phyloP scores from a whole-genome alignment of 116 monocot species.

The Dioscorea cayenensis region DNA sequence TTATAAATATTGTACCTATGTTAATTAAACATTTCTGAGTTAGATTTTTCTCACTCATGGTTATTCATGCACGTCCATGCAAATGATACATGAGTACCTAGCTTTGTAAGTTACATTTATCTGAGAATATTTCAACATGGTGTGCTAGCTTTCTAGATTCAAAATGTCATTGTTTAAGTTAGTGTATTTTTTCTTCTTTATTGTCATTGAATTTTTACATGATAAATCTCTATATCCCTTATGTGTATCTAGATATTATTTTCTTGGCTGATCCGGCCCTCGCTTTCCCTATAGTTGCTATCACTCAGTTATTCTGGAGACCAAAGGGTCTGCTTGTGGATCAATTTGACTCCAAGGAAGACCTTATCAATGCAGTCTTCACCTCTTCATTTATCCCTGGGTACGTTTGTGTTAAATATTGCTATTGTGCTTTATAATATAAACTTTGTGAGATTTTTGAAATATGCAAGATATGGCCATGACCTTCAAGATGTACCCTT shows the following conservation, averaged over 20 bases:
- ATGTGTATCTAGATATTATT: not conserved
- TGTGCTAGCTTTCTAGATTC: too few species aligned
- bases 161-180: too few species aligned
- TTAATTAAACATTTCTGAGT: too few species aligned
- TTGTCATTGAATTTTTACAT: too few species aligned
- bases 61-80: too few species aligned
- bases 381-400: slow-evolving; percentile 99
- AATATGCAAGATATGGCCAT: not conserved
- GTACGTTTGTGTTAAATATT: slow-evolving; percentile 16
- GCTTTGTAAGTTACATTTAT: too few species aligned
- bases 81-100: too few species aligned
- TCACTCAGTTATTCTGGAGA: slow-evolving; percentile 82
- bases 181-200: too few species aligned
- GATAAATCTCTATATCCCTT: too few species aligned
- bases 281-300: slow-evolving; percentile 47
- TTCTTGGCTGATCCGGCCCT: not conserved
- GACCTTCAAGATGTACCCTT: not conserved
- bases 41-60: too few species aligned
- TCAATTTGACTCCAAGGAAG: slow-evolving; percentile 92
- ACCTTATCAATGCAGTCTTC: slow-evolving; percentile 80
- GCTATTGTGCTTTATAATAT: not conserved
- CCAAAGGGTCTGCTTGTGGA: slow-evolving; percentile 86
- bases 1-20: too few species aligned
- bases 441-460: not conserved
- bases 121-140: too few species aligned